Evolutionary conservation across 2,329 filamentous ascomycete genomes (phyloP).

Genomic region (Lachnellula occidentalis): DNA sequence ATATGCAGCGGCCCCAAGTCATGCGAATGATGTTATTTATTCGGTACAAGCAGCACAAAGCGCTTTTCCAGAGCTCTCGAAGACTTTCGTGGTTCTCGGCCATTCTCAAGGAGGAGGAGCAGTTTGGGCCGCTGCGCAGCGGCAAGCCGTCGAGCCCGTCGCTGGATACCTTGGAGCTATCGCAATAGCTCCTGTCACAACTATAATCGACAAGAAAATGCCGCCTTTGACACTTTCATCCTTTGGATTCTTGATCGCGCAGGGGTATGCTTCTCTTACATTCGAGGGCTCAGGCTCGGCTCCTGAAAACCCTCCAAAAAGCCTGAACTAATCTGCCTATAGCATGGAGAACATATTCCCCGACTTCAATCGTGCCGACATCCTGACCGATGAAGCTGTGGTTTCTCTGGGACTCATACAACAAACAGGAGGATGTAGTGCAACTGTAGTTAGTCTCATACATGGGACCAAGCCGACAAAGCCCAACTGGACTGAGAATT

Average conservation of each 20-base stretch:
- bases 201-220: neutral
- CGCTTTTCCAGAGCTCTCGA: slow-evolving; percentile 35
- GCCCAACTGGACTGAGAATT: slow-evolving; percentile 5
- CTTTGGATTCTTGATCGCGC: neutral
- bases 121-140: slow-evolving; percentile 37
- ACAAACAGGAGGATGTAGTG: neutral
- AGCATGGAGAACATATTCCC: neutral
- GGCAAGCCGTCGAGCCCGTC: slow-evolving; percentile 3
- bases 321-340: neutral
- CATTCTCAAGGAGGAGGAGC: slow-evolving; percentile 43
- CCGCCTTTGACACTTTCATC: neutral
- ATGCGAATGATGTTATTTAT: slow-evolving; percentile 40
- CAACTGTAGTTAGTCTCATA: neutral
- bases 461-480: neutral
- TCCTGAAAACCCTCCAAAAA: neutral
- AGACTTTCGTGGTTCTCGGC: slow-evolving; percentile 40
- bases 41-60: slow-evolving; percentile 37
- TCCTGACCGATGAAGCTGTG: neutral
- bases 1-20: slow-evolving; percentile 34
- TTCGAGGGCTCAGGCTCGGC: too few species aligned
- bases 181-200: slow-evolving; percentile 4
- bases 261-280: neutral
- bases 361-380: neutral
- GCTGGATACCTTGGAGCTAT: slow-evolving; percentile 11
- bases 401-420: neutral